Base-by-base conservation (phyloP, 306 rosid genomes). In the Citrullus colocynthis region DNA sequence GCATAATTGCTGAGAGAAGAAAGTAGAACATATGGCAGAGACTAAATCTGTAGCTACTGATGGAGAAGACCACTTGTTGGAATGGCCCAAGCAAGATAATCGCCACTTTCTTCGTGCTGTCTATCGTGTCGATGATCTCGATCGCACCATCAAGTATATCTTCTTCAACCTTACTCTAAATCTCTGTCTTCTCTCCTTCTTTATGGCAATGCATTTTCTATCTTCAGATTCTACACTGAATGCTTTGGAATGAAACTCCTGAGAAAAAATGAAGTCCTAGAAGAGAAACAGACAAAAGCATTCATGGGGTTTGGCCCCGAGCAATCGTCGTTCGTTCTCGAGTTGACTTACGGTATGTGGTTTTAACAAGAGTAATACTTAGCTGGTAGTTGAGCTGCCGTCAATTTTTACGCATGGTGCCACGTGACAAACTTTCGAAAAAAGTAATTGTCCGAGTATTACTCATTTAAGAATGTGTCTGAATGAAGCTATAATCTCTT, bases 51-150 rank as follows among this genome's bases (percentile, higher is more conserved):
- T 76, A 45, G 80, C 82, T 74, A 76, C 93, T 92, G 49, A 44
- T 44, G 49, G 30, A 87, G 13, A 75, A 76, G 83, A 92, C 1
- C 96, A 92, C 77, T 39, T 95, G 82, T 76, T 92, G 80, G 96
- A 92, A 78, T 92, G 96, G 96, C 91, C 97, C 5, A 88, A 86
- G 86, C 89, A 92, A 76, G 97, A 95, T 84, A 90, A 67, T 66
- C 97, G 92, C 55, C 96, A 97, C 41, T 55, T 92, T 73, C 92
- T 95, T 58, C 97, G 90, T 83, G 97, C 77, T 32, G 97, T 95
- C 63, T 95, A 95, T 81, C 97, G 98, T 71, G 98, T 95, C 69
- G 98, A 97, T 78, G 97, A 95, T 81, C 98, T 95, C 78, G 93
- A 95, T 37, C 96, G 96, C 81, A 90, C 97, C 42, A 95, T 95